Conservation (phyloP, 306 rosid species). For the Mucuna pruriens region DNA sequence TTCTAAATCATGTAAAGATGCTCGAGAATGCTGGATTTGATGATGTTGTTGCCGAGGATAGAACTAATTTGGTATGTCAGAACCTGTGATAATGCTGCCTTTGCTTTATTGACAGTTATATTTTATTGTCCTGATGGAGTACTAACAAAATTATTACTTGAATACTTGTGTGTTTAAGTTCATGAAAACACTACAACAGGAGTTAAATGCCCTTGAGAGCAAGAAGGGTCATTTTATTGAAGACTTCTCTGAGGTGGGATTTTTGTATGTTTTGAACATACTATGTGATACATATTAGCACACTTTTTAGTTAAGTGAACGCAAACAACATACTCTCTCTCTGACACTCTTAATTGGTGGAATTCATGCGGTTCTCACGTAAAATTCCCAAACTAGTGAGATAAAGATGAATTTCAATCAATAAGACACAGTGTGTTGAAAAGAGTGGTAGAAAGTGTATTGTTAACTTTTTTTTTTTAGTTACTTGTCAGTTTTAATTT, state of each 20-base stretch:
- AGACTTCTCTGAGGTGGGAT: conserved; percentile 75
- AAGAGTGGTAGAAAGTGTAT: not conserved
- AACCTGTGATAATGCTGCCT: not conserved
- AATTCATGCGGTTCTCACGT: not conserved
- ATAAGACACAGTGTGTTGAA: not conserved
- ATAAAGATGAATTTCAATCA: not conserved
- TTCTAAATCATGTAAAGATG: conserved; percentile 61
- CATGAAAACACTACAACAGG: conserved; percentile 66
- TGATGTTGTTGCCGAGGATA: conserved; percentile 71
- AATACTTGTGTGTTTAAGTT: conserved; percentile 57
- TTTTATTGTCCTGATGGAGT: not conserved
- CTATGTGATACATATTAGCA: not conserved
- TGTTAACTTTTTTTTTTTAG: not conserved
- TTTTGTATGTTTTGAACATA: not conserved
- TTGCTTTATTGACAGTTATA: not conserved
- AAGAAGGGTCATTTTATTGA: conserved; percentile 63
- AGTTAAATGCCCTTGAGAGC: conserved; percentile 67
- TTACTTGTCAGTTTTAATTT: not conserved
- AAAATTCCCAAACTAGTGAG: not conserved
- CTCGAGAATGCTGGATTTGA: conserved; percentile 82
- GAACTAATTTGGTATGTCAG: conserved; percentile 65
- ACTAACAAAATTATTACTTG: conserved; percentile 27
- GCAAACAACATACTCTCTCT: no score
- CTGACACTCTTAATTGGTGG: no score
- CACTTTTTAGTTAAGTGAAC: no score